These are phyloP conservation scores for Aegle marmelos DNA, from an alignment of 345 rosid genomes.

Conservation along the genomic window DNA sequence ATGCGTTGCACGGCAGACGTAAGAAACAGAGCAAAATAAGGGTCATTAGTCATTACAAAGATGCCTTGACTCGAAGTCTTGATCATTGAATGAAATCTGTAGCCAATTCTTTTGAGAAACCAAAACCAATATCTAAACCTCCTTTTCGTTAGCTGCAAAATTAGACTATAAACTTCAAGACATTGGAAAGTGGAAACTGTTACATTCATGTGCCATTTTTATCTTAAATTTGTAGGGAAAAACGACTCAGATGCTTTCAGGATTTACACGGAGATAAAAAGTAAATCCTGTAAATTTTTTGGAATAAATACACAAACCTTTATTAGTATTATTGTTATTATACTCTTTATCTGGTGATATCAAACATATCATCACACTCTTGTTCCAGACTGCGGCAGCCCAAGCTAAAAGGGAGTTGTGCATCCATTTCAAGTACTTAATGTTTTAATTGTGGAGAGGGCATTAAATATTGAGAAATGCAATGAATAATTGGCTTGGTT, in stretches of 20 bases:
- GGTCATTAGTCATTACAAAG: slow-evolving; percentile 24
- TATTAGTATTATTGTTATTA: too few relatives aligned
- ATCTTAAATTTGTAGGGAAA: too few relatives aligned
- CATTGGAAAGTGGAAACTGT: neutral
- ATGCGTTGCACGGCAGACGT: slow-evolving; percentile 1
- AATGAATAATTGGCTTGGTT: neutral
- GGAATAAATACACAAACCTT: too few relatives aligned
- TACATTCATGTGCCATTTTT: neutral
- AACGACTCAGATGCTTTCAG: too few relatives aligned
- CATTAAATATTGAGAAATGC: neutral
- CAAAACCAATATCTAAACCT: neutral
- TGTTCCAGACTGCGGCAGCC: too few relatives aligned
- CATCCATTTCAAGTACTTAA: too few relatives aligned
- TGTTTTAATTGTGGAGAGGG: neutral
- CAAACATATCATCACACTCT: too few relatives aligned
- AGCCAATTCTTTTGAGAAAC: neutral
- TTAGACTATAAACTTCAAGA: neutral
- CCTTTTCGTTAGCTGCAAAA: neutral
- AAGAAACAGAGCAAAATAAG: neutral
- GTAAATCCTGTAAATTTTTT: too few relatives aligned
- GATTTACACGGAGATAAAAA: too few relatives aligned
- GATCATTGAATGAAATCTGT: slow-evolving; percentile 4
- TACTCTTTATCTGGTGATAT: too few relatives aligned
- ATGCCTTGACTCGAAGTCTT: slow-evolving; percentile 23
- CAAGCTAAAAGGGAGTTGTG: too few relatives aligned